Conservation (phyloP, 2,329 filamentous ascomycete genomes). For the Zelopaecilomyces penicillatus region DNA sequence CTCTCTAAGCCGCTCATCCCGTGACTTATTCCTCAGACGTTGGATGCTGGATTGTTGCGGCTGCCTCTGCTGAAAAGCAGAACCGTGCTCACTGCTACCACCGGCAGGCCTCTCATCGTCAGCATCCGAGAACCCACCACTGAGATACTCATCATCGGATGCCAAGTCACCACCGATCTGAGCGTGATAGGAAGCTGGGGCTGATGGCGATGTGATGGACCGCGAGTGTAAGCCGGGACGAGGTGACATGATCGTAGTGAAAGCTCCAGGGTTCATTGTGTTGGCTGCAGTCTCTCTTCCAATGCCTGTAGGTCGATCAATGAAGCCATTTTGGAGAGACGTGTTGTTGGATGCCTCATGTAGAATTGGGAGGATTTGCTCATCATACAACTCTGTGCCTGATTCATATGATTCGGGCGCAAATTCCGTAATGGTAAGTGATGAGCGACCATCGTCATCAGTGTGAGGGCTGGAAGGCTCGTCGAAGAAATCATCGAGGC, state of each 20-base stretch:
- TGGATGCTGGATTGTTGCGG: constrained; percentile 38
- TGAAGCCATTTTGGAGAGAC: constrained; percentile 83
- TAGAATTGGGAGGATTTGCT: constrained; percentile 83
- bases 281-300: constrained; percentile 53
- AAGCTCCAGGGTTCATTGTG: constrained; percentile 54
- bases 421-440: constrained; percentile 56
- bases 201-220: constrained; percentile 74
- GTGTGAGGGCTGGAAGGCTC: constrained; percentile 53
- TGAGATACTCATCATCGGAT: constrained; percentile 67
- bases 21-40: constrained; percentile 23
- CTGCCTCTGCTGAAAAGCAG: constrained; percentile 49
- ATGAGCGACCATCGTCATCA: constrained; percentile 51
- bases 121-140: constrained; percentile 72
- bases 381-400: constrained; percentile 79
- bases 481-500: constrained; percentile 75
- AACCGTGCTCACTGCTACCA: constrained; percentile 31
- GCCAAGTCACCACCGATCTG: constrained; percentile 51
- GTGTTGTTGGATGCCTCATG: constrained; percentile 74
- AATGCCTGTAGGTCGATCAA: constrained; percentile 57
- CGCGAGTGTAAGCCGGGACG: constrained; percentile 69
- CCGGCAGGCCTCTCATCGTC: constrained; percentile 48
- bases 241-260: constrained; percentile 36
- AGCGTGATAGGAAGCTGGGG: constrained; percentile 45
- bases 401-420: constrained; percentile 60
- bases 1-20: constrained; percentile 25